Evolutionary conservation across 139 green algal genomes (phyloP), one percentile per base, ranked within the genome.

Genomic region (Tetratostichococcus sp.): DNA sequence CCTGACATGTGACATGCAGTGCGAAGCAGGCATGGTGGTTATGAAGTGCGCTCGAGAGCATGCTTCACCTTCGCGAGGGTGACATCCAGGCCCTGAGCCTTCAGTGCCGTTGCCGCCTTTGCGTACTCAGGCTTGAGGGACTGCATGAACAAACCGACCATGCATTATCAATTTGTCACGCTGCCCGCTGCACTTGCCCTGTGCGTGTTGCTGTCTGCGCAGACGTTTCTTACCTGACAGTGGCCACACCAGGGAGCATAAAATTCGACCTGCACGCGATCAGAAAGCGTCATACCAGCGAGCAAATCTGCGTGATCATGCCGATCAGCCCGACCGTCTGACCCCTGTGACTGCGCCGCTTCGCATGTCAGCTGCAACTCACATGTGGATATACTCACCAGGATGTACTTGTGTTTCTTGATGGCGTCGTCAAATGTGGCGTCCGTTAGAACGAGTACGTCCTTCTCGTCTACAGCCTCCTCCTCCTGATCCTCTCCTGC

Each of bases 221-320:
- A n/a, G n/a, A n/a, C n/a, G n/a, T n/a, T n/a, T n/a, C 82, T 32
- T 31, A 89, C 86, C 81, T 94, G 88, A 80, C 89, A 94, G 75
- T 94, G 89, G 30, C 88, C 88, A 78, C 89, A 94, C 89, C 89
- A 94, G 4, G 89, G 89, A 4, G 89, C 89, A 59, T 92, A 92
- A 76, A 92, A 93, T 78, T 91, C 85, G 16, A 93, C 88, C 85
- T 90, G 80, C 62, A 76, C 26, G 19, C n/a, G 30, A 17, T 26
- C 17, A 30, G 19, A 42, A 28, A 43, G 33, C 14, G 26, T 67
- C 34, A 26, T 68, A 62, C 19, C 50, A 17, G 8, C 8, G 39
- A 22, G 39, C 39, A 50, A 50, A 50, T 22, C 14, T 62, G 50
- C 50, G 11, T 50, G 50, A 62, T 62, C 50, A 26, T n/a, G 50